phyloP scores from a whole-genome alignment of 164 flowering plant species.

The Annona cherimola region DNA sequence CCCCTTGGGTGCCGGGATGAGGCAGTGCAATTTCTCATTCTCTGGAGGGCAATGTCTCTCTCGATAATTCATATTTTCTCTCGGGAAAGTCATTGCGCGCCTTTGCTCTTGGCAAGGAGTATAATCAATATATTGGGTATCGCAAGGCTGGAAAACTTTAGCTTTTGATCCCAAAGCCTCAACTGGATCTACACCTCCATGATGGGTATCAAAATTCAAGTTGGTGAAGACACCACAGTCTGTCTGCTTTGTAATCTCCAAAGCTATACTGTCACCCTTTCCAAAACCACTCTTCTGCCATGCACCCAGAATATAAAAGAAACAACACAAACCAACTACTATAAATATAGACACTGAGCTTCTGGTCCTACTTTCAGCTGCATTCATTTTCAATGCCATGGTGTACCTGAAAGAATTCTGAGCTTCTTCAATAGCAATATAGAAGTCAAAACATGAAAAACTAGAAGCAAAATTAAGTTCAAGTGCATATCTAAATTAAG shows the following conservation, averaged over 20 bases:
- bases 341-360: conserved; percentile 68
- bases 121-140: conserved; percentile 54
- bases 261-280: conserved; percentile 80
- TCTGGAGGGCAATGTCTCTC: conserved; percentile 86
- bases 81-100: conserved; percentile 84
- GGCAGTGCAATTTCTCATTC: conserved; percentile 59
- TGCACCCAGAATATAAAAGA: conserved; percentile 83
- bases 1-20: conserved; percentile 87
- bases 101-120: conserved; percentile 93
- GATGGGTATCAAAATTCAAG: conserved; percentile 76
- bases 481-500: neutral
- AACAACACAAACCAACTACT: conserved; percentile 76
- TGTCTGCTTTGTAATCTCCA: conserved; percentile 54
- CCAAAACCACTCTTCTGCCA: conserved; percentile 97
- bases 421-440: neutral
- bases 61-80: conserved; percentile 73
- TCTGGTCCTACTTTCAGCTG: conserved; percentile 59
- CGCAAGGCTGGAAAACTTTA: conserved; percentile 46
- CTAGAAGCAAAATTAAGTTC: neutral
- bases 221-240: conserved; percentile 52
- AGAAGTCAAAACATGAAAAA: neutral
- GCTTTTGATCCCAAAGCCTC: conserved; percentile 38
- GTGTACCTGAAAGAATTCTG: conserved; percentile 23
- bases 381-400: conserved; percentile 55
- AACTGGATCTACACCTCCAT: conserved; percentile 37